These are phyloP conservation scores for Nothomitra cinnamomea DNA, from an alignment of 2,329 filamentous ascomycete species.

Conservation along the genomic window DNA sequence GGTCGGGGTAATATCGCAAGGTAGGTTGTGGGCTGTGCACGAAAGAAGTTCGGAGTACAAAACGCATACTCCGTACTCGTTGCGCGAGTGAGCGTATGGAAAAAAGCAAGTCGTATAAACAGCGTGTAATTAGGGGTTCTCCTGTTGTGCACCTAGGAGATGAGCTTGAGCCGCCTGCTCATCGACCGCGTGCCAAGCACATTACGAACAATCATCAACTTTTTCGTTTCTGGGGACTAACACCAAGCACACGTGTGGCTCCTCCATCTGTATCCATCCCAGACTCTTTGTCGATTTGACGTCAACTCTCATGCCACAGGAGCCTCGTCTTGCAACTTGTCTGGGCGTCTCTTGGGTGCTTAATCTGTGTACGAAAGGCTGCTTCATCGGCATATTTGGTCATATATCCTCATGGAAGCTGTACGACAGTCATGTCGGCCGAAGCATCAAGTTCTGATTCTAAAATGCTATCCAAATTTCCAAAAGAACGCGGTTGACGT, in stretches of 20 bases:
- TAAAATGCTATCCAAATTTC: constrained; percentile 91
- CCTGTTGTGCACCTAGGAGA: no score
- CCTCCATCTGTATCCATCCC: background rate
- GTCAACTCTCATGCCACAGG: background rate
- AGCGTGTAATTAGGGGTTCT: background rate
- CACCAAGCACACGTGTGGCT: background rate
- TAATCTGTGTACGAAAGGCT: no score
- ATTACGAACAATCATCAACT: constrained; percentile 3
- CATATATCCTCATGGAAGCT: constrained; percentile 3
- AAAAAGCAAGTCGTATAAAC: background rate
- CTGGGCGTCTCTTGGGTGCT: background rate
- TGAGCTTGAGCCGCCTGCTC: no score
- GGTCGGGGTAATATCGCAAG: no score
- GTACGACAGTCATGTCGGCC: constrained; percentile 53
- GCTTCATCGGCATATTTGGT: background rate
- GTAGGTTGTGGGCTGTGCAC: background rate
- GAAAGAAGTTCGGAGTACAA: no score
- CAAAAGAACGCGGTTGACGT: constrained; percentile 84
- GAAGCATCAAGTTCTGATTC: constrained; percentile 89
- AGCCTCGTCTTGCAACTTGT: background rate
- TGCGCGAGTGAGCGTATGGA: no score
- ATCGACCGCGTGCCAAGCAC: background rate
- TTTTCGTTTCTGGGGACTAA: background rate
- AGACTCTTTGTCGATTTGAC: background rate
- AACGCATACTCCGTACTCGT: no score